Evolutionary conservation across 2,329 filamentous ascomycete species (phyloP), one percentile per base, ranked within the genome.

Genomic region (Plectosphaerella cucumerina): DNA sequence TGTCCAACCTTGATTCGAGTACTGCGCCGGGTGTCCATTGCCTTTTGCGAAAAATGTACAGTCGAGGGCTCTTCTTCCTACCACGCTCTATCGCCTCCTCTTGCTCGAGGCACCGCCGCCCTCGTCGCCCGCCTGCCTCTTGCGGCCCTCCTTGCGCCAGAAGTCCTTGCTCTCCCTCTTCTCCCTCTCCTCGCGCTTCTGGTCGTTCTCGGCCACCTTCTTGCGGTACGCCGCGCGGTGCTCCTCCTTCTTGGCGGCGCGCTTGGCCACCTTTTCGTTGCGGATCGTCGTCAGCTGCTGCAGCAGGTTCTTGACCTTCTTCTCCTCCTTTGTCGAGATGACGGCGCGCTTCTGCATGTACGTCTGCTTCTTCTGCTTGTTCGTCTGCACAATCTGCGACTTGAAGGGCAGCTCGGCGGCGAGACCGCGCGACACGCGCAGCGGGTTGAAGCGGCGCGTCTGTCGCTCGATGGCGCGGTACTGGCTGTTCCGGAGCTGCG

Each of bases 271-370:
- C 68, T 95, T 94, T 64, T 97, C 94, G 63, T 95, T 96, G 59
- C 91, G 77, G 63, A 99, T 76, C 15, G 92, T 93, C 64, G 89
- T 87, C 48, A 99, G 81, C 77, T 97, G 94, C 74, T 96, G 89
- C 84, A 99, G 87, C 58, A 99, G 75, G 60, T 91, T 85, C 31
- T 94, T 79, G 5, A 91, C 91, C 68, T 87, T 87, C 77, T 87
- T 90, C 79, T 99, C 94, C 69, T 97, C 93, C 22, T 86, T 86
- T 12, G 86, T 79, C 15, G 90, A 71, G 21, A 96, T 83, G n/a
- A 97, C 90, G 14, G 93, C 94, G 10, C 94, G 88, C 75, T 97
- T 97, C 75, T 96, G 90, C 78, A 96, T 78, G 69, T 99, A 99
- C 20, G 92, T 96, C 64, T 86, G 72, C 62, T 85, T 86, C 67